A percentile compares a stretch with the other conserved stretches of the same genome.
These are phyloP conservation scores for Sarocladiaceae sp. DNA, from an alignment of 2,329 filamentous ascomycete species.

Conservation along the genomic window DNA sequence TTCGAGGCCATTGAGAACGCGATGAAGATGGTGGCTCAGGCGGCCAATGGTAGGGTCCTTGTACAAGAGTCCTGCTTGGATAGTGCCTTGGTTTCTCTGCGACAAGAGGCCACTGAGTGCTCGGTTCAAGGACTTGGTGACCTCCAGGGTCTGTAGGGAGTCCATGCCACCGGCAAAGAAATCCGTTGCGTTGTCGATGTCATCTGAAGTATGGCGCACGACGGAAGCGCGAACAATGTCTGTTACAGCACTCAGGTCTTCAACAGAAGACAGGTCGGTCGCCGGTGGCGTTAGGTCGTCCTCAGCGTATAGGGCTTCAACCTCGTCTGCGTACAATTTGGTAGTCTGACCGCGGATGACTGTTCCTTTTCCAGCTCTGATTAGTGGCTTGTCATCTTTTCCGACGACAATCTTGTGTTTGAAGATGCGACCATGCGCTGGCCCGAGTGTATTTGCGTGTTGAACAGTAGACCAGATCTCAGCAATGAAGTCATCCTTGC, in stretches of 20 bases:
- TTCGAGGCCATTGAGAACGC: slow-evolving; percentile 17
- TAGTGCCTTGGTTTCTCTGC: slow-evolving; percentile 10
- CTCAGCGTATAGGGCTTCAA: slow-evolving; percentile 23
- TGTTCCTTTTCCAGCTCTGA: slow-evolving; percentile 40
- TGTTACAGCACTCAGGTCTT: neutral
- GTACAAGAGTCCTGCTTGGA: slow-evolving; percentile 20
- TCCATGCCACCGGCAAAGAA: slow-evolving; percentile 35
- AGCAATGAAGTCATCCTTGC: slow-evolving; percentile 18
- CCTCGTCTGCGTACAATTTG: slow-evolving; percentile 37
- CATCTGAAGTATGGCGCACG: slow-evolving; percentile 13
- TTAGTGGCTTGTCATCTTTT: slow-evolving; percentile 36
- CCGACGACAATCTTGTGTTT: slow-evolving; percentile 34
- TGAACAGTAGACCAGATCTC: slow-evolving; percentile 35
- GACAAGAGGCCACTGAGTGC: neutral
- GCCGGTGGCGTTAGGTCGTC: neutral
- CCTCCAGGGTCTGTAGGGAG: slow-evolving; percentile 31
- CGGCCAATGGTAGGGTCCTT: slow-evolving; percentile 21
- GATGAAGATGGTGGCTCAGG: neutral
- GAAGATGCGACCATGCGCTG: slow-evolving; percentile 41
- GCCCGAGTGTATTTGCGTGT: slow-evolving; percentile 36
- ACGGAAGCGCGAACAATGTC: neutral
- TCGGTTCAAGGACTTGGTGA: neutral
- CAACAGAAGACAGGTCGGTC: neutral
- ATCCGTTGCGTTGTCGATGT: slow-evolving; percentile 23
- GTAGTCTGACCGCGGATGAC: slow-evolving; percentile 36